Conservation (phyloP, 2,329 filamentous ascomycete genomes). For the Fusarium temperatum region DNA sequence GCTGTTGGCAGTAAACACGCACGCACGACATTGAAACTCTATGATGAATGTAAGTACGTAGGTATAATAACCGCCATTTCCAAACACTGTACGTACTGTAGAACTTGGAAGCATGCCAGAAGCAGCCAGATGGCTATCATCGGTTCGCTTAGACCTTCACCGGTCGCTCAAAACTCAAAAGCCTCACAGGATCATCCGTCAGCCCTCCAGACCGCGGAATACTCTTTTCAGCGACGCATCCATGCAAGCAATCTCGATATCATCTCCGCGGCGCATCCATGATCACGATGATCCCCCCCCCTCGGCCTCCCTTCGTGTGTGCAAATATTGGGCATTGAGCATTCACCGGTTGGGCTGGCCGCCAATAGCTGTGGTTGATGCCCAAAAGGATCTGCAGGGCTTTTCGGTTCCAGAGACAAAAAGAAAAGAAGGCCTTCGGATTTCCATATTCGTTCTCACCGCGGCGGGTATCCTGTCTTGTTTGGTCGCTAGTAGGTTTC, state of each 20-base stretch:
- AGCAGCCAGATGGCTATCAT: not conserved
- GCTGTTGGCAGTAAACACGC: not conserved
- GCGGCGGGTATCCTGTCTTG: not conserved
- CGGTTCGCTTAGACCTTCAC: constrained; percentile 1
- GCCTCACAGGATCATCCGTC: not conserved
- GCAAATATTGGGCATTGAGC: constrained; percentile 17
- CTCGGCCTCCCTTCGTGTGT: not conserved
- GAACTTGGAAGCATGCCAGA: not conserved
- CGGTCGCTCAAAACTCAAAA: constrained; percentile 4
- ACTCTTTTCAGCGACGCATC: constrained; percentile 14
- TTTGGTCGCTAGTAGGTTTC: constrained; percentile 24
- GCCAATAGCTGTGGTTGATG: constrained; percentile 5
- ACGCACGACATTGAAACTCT: not conserved
- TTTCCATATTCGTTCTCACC: constrained; percentile 6
- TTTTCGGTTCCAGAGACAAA: not conserved
- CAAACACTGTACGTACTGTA: not conserved
- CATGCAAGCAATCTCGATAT: constrained; percentile 2
- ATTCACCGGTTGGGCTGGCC: constrained; percentile 1
- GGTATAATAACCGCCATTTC: not conserved
- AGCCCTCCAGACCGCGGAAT: constrained; percentile 5
- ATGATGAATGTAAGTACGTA: not conserved
- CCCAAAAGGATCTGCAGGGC: constrained; percentile 24
- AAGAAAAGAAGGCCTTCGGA: constrained; percentile 4
- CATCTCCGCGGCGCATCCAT: constrained; percentile 8
- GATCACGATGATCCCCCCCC: not conserved